Base-by-base conservation (phyloP, 2,329 filamentous ascomycete genomes). In the Karstenula rhodostoma region DNA sequence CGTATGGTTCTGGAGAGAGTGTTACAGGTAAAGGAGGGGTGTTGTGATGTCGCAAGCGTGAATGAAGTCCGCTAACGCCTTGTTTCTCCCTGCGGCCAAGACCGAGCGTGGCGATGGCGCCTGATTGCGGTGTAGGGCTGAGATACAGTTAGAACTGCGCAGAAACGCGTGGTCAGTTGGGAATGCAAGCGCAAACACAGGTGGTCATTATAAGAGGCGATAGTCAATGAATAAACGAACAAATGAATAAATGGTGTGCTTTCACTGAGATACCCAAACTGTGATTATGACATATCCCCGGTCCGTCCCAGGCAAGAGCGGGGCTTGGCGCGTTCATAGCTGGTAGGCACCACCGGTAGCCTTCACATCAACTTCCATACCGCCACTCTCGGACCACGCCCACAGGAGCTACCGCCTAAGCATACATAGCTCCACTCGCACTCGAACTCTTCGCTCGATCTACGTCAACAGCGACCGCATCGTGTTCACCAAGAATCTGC, bases 61-160 rank as follows among this genome's bases (percentile, higher is more conserved):
- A 52, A 40, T 25, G 49, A 27, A 52, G 49, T 52, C 49, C 49
- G 49, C 49, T 52, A 52, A 52, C 33, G 49, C 48, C 48, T 51
- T 51, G 48, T 51, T 51, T 51, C 48, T 49, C 27, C 42, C 46
- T 49, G 27, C 46, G 22, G 49, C 49, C 33, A 52, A 52, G 51
- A 54, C 51, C 25, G 25, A 37, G 35, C 22, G 52, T 33, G 29
- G 49, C 52, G 56, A 64, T 58, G 59, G 62, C 65, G 62, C 65
- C 65, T 66, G 63, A 59, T 63, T 60, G 62, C 61, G 59, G 60
- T 62, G 65, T 63, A 69, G 61, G 66, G 67, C 67, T 66, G 67
- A 63, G 57, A 23, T 29, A 50, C 43, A 23, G 32, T 33, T 27
- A 58, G 56, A 56, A 58, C 58, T 44, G 51, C 37, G 35, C 29